Evolutionary conservation across 169 alveolate species (phyloP), one percentile per base, ranked within the genome.

Genomic region (Cryptosporidium ryanae): DNA sequence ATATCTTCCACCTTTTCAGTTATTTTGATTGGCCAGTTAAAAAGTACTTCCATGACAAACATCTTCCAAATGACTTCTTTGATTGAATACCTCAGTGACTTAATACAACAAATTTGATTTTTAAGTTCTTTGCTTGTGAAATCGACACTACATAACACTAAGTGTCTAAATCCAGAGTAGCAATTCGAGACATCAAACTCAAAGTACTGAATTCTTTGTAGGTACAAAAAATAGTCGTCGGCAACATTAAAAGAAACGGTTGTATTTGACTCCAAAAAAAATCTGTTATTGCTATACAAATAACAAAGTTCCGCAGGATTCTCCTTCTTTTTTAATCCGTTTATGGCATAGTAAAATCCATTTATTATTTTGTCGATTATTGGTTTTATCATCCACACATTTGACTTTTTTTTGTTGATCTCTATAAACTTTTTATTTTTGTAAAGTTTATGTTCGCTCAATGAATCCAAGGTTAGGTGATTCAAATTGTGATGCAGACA

Each of bases 1-100:
- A 25, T 21, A n/a, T 54, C 38, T 3, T 68, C 57, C 15, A 17
- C 38, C 7, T 23, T 46, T n/a, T 61, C 38, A 46, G 15, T 23
- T 6, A 76, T 17, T 76, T 21, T 10, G 7, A 76, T n/a, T n/a
- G 44, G 64, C 18, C 31, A 46, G 18, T 61, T 61, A 59, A 61
- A 59, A 15, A 76, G 15, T 17, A 61, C 31, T 38, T 76, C 87
- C 10, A 67, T 43, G 2, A 76, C 31, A 76, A 76, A 76, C 21
- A 57, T 76, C 46, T 76, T 76, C 87, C 87, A 76, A 17, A 76
- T 23, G 3, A 76, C 23, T 23, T 76, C 87, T 46, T 76, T 76
- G 5, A 76, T 55, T 6, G 87, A 76, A 43, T 76, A 76, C 38
- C 71, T 55, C 17, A 76, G 52, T 15, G 87, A 59, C 32, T 76